phyloP scores from a whole-genome alignment of 352 stramenopile species.

The Achlya hypogyna region DNA sequence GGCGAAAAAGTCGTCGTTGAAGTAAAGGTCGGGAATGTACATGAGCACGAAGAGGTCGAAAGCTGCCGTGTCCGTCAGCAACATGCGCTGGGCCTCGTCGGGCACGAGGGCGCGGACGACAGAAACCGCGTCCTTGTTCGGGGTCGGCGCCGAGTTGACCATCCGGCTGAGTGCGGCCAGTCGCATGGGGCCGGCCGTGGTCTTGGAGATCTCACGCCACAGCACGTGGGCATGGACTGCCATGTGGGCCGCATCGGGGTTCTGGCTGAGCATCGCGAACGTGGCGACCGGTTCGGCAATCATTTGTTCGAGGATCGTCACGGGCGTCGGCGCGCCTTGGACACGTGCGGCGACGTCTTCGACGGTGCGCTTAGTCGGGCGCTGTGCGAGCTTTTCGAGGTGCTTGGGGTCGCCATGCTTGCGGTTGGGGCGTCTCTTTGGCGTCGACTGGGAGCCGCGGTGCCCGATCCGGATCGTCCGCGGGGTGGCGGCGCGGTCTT shows the following conservation, averaged over 20 bases:
- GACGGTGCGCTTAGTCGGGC: neutral
- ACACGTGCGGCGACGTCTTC: neutral
- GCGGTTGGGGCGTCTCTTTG: neutral
- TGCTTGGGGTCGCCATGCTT: neutral
- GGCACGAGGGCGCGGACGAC: neutral
- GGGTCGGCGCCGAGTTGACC: neutral
- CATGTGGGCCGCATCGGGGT: neutral
- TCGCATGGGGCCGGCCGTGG: neutral
- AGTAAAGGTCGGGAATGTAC: neutral
- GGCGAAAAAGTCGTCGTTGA: neutral
- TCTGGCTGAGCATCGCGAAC: neutral
- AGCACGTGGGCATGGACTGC: neutral
- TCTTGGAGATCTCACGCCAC: neutral
- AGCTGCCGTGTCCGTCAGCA: neutral
- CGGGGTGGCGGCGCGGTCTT: neutral
- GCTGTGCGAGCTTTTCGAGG: neutral
- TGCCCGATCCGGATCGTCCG: neutral
- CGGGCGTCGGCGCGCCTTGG: neutral
- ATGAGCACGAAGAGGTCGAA: neutral
- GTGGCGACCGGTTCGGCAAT: neutral
- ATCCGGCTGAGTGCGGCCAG: neutral
- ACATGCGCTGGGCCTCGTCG: neutral
- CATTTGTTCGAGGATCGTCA: neutral
- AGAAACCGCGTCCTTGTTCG: neutral
- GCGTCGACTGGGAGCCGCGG: no score